Evolutionary conservation across 768 basidiomycete genomes (phyloP).

Genomic region (Coprinellus aureogranulatus): DNA sequence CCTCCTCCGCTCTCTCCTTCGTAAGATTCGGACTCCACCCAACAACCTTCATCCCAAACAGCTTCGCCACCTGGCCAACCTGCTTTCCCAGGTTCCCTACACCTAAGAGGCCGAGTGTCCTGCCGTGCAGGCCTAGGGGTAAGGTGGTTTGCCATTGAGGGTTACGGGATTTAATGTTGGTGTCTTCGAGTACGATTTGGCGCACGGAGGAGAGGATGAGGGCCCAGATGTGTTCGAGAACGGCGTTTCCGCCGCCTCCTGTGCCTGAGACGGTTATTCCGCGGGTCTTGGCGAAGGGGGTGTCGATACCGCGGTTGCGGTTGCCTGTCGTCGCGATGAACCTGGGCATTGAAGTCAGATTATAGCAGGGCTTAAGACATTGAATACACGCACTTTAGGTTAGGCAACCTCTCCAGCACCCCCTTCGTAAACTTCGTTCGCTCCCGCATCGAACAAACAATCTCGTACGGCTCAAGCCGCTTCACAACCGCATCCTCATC

Average conservation of each 20-base stretch:
- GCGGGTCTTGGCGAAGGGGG: conserved; percentile 41
- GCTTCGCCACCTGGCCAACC: conserved; percentile 55
- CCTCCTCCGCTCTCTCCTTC: conserved; percentile 34
- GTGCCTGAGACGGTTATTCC: conserved; percentile 57
- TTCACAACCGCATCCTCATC: conserved; percentile 49
- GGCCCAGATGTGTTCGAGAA: conserved; percentile 67
- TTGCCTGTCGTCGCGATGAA: conserved; percentile 59
- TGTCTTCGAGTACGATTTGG: conserved; percentile 48
- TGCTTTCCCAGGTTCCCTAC: conserved; percentile 55
- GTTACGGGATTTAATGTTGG: conserved; percentile 25
- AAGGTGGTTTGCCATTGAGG: conserved; percentile 54
- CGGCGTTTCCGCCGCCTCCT: conserved; percentile 40
- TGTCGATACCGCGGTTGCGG: conserved; percentile 50
- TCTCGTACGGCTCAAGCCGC: conserved; percentile 48
- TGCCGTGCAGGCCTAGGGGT: conserved; percentile 50
- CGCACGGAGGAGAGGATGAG: conserved; percentile 51
- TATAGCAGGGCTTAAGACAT: neutral
- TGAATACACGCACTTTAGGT: conserved; percentile 39
- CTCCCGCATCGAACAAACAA: conserved; percentile 68
- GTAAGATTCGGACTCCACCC: conserved; percentile 70
- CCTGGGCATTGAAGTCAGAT: conserved; percentile 18
- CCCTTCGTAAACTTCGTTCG: conserved; percentile 53
- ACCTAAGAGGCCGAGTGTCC: conserved; percentile 60
- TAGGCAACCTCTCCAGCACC: conserved; percentile 53
- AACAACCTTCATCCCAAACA: conserved; percentile 57